A percentile compares a stretch with the other conserved stretches of the same genome.
Conservation (phyloP, 2,329 filamentous ascomycete species). For the Akanthomyces muscarius region DNA sequence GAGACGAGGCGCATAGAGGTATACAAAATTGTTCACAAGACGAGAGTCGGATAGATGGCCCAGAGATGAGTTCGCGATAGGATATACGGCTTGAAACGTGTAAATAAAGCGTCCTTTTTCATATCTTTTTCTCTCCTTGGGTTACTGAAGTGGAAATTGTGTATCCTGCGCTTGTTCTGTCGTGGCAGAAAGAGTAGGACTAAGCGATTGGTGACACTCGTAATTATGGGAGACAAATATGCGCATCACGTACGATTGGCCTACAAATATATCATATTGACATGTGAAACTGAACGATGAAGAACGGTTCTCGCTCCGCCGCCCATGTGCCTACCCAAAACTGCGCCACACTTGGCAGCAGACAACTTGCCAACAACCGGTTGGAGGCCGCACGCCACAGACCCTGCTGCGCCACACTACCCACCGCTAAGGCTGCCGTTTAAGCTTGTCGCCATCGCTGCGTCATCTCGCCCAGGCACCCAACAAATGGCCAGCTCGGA, state of each 20-base stretch:
- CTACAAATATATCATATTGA: no score
- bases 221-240: no score
- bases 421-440: constrained; percentile 1
- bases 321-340: no score
- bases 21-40: neutral
- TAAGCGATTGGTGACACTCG: no score
- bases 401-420: constrained; percentile 8
- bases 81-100: neutral
- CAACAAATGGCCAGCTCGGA: constrained; percentile 3
- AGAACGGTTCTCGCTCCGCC: no score
- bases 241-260: no score
- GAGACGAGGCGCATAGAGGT: neutral
- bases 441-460: constrained; percentile 6
- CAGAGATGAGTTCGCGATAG: neutral
- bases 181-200: no score
- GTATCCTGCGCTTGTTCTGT: no score
- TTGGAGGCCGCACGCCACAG: constrained; percentile 9
- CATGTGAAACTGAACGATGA: no score
- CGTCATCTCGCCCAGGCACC: constrained; percentile 9
- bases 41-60: neutral
- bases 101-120: no score
- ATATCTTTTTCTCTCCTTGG: no score
- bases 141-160: no score
- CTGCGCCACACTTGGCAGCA: neutral
- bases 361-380: neutral